Percentiles rank a stretch among this genome's conserved stretches.
phyloP scores from a whole-genome alignment of 331 rosid genomes.

The Dryas integrifolia region DNA sequence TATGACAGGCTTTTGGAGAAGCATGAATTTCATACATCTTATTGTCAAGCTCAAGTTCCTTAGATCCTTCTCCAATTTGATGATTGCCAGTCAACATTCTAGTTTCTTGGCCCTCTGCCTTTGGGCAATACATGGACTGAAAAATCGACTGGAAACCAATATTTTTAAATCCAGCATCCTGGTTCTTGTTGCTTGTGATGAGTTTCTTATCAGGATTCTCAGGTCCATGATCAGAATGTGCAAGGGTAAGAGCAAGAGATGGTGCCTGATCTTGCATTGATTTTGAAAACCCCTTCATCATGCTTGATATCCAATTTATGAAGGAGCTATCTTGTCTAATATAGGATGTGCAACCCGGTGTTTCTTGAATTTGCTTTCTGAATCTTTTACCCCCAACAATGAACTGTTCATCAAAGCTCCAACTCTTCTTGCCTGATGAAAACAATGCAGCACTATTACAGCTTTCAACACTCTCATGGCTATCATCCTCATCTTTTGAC shows the following conservation, averaged over 20 bases:
- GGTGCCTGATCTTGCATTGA: constrained; percentile 42
- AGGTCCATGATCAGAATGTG: constrained; percentile 31
- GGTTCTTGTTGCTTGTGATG: constrained; percentile 35
- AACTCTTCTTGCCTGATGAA: constrained; percentile 46
- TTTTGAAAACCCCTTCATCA: constrained; percentile 61
- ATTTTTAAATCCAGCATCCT: constrained; percentile 35
- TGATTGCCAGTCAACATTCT: constrained; percentile 22
- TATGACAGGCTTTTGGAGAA: constrained; percentile 46
- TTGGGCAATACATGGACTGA: constrained; percentile 59
- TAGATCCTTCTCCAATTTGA: constrained; percentile 43
- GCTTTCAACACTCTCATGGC: constrained; percentile 59
- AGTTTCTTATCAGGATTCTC: constrained; percentile 33
- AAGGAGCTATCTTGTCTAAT: constrained; percentile 65
- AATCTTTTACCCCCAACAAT: constrained; percentile 47
- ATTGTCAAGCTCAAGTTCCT: constrained; percentile 36
- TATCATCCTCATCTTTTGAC: constrained; percentile 50
- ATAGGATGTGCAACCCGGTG: constrained; percentile 37
- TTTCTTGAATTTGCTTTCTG: constrained; percentile 42
- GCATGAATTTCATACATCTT: constrained; percentile 8
- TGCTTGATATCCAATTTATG: constrained; percentile 75
- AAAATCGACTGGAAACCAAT: constrained; percentile 75
- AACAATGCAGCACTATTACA: constrained; percentile 43
- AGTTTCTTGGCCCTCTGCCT: constrained; percentile 37
- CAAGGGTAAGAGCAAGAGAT: constrained; percentile 37
- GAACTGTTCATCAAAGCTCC: constrained; percentile 51